Percentiles rank a stretch among this genome's conserved stretches.
These are phyloP conservation scores for Entomortierella beljakovae DNA, from an alignment of 192 early-diverging fungal genomes.

Conservation along the genomic window DNA sequence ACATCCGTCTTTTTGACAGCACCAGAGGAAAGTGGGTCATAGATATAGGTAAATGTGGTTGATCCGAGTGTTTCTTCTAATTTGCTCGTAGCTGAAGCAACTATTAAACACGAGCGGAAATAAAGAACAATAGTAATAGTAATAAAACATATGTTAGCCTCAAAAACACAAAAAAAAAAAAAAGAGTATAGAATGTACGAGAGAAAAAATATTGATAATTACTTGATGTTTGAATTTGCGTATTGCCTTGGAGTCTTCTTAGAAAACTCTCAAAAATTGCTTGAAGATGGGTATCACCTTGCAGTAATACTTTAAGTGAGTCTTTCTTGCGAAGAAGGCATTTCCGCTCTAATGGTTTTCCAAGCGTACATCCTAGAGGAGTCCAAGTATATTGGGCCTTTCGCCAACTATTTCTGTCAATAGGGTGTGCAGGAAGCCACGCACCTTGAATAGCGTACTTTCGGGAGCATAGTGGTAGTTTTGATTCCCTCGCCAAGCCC, in stretches of 20 bases:
- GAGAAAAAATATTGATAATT: not conserved
- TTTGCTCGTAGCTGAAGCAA: not conserved
- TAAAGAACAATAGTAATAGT: not conserved
- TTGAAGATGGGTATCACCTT: constrained; percentile 33
- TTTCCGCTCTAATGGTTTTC: constrained; percentile 10
- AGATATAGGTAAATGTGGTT: constrained; percentile 21
- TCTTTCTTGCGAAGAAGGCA: constrained; percentile 19
- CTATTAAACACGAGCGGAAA: not conserved
- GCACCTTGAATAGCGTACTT: constrained; percentile 25
- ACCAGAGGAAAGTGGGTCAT: constrained; percentile 25
- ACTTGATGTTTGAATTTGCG: constrained; percentile 14
- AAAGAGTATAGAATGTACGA: too few species aligned
- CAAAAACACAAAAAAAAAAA: not conserved
- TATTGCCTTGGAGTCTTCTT: constrained; percentile 12
- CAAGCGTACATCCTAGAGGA: constrained; percentile 29
- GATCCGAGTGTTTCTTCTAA: constrained; percentile 9
- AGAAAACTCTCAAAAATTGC: constrained; percentile 20
- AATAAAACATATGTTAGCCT: not conserved
- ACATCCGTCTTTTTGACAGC: constrained; percentile 10
- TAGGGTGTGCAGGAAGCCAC: constrained; percentile 40
- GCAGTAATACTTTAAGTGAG: constrained; percentile 20
- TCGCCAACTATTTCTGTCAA: constrained; percentile 36
- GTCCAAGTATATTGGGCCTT: constrained; percentile 43
- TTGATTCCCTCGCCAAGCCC: constrained; percentile 2
- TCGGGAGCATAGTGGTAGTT: constrained; percentile 28